Base-by-base conservation (phyloP, 805 yeast species). In the Suhomyces kilbournensis region DNA sequence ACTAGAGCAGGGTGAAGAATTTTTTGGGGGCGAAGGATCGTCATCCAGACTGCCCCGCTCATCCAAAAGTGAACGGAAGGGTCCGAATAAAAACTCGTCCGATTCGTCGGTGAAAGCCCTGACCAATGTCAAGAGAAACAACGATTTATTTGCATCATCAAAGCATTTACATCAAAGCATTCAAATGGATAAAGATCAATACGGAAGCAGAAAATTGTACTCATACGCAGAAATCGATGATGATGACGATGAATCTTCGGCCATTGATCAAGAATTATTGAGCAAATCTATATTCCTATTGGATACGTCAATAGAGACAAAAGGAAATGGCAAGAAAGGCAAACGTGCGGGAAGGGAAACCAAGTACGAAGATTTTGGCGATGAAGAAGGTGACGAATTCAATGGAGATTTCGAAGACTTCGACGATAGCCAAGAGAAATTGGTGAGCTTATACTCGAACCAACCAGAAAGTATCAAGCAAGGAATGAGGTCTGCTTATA, bases 1-100 rank as follows among this genome's bases (percentile, higher is more conserved):
- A 2, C 67, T 92, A 44, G 97, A 91, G 59, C 83, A 80, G 49
- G 85, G 96, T 0, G 97, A 91, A 63, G 87, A 85, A 57, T 78
- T 81, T 7, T 70, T 90, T 39, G 96, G 94, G 7, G 96, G 96
- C 0, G 76, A 76, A 56, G 94, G 93, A 0, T 68, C 85, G 0
- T 66, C 79, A 3, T 81, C 80, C 9, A 67, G 85, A 57, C 35
- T 52, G 60, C 39, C 20, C 14, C 14, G 30, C 17, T 46, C 51
- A 39, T 50, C 44, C 19, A 14, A 25, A 45, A 26, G 25, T 15
- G 12, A 10, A 34, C 20, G 7, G 30, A 25, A 9, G 28, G 10
- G 7, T n/a, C 7, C 17, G n/a, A 38, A 35, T 15, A 17, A 19
- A 35, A 9, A 20, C 12, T 19, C n/a, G 35, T 9, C 8, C 14